Percentiles rank a stretch among this genome's conserved stretches.
Evolutionary conservation across 257 asterid genomes (phyloP).

Genomic region (Forsythia viridissima): DNA sequence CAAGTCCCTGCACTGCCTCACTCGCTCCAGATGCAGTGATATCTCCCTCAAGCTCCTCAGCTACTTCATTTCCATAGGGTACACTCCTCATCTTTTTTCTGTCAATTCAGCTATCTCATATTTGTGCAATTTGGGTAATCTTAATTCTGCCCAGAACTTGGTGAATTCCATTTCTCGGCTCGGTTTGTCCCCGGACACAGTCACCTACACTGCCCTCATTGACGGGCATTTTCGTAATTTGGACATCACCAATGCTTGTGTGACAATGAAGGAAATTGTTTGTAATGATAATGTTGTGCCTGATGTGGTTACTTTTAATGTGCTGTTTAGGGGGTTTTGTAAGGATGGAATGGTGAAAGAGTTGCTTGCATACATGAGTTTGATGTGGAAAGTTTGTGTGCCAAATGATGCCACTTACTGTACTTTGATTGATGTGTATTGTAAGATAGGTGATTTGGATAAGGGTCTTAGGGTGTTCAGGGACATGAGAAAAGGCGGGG

Average conservation of each 20-base stretch:
- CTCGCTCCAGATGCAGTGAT: conserved; percentile 22
- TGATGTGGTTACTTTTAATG: conserved; percentile 11
- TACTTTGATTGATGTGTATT: conserved; percentile 17
- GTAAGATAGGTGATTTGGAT: conserved; percentile 6
- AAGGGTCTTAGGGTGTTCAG: conserved; percentile 1
- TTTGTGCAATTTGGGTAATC: conserved; percentile 17
- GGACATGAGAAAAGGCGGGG: conserved; percentile 14
- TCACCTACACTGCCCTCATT: conserved; percentile 18
- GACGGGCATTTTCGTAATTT: conserved; percentile 12
- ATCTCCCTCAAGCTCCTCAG: conserved; percentile 24
- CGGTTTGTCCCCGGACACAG: conserved; percentile 15
- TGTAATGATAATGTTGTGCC: conserved; percentile 11
- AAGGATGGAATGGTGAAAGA: conserved; percentile 15
- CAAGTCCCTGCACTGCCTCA: conserved; percentile 22
- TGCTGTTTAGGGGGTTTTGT: conserved; percentile 13
- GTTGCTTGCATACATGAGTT: conserved; percentile 15
- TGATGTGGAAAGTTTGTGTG: conserved; percentile 21
- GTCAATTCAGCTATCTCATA: conserved; percentile 22
- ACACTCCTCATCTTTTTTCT: conserved; percentile 24
- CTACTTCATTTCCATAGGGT: conserved; percentile 22
- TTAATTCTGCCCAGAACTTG: conserved; percentile 20
- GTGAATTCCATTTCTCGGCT: conserved; percentile 15
- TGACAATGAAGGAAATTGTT: conserved; percentile 9
- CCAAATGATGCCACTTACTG: conserved; percentile 22
- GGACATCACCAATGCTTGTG: conserved; percentile 18